A percentile compares a stretch with the other conserved stretches of the same genome.
Evolutionary conservation across 1,284 basidiomycete species (phyloP).

Genomic region (Coniferiporia sulphurascens): DNA sequence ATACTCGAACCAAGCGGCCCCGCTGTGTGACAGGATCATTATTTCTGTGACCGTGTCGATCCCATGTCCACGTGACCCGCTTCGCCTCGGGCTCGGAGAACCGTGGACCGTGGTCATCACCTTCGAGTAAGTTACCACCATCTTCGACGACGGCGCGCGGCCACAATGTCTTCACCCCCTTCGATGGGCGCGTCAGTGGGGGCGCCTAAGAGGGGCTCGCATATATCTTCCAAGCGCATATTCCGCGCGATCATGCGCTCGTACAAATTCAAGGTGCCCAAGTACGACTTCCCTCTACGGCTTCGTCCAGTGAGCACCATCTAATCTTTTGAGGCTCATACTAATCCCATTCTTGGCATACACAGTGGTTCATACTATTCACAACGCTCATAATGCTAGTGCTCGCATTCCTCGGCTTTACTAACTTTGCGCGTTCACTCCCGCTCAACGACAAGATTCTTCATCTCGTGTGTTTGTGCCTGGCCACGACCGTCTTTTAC

Average conservation of each 20-base stretch:
- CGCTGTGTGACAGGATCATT: neutral
- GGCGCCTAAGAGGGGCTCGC: neutral
- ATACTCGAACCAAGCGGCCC: neutral
- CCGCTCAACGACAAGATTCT: constrained; percentile 81
- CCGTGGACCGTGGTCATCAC: neutral
- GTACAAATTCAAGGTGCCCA: constrained; percentile 49
- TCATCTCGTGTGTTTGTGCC: constrained; percentile 76
- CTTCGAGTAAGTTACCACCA: neutral
- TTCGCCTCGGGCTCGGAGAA: neutral
- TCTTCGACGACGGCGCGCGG: neutral
- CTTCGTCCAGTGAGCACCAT: constrained; percentile 57
- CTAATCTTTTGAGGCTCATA: neutral
- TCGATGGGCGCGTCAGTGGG: neutral
- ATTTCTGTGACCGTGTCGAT: neutral
- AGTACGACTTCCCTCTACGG: constrained; percentile 66
- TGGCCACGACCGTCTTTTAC: constrained; percentile 81
- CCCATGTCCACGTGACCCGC: neutral
- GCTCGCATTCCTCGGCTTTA: constrained; percentile 70
- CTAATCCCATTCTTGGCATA: neutral
- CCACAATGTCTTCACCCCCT: constrained; percentile 2
- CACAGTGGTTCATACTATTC: constrained; percentile 70
- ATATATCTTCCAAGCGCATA: constrained; percentile 31
- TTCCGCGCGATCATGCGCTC: constrained; percentile 54
- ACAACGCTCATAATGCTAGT: constrained; percentile 60
- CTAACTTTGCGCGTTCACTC: constrained; percentile 57